Percentiles rank a stretch among this genome's conserved stretches.
These are phyloP conservation scores for Abrus precatorius DNA, from an alignment of 306 rosid genomes.

Conservation along the genomic window DNA sequence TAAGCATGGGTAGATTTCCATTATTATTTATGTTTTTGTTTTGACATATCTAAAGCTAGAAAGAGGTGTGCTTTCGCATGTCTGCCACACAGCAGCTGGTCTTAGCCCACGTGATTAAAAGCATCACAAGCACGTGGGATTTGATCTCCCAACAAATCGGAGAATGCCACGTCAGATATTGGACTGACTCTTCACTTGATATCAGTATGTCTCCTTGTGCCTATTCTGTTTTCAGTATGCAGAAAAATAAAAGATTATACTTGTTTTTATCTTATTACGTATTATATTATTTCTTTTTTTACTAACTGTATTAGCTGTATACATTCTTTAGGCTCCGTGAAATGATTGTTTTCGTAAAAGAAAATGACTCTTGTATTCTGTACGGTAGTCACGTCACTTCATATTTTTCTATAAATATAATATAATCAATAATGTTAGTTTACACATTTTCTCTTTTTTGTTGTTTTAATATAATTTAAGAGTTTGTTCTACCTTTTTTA, in stretches of 20 bases:
- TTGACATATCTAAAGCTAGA: neutral
- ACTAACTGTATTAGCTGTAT: no score
- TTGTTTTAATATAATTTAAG: no score
- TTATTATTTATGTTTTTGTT: slow-evolving; percentile 38
- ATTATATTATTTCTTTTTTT: no score
- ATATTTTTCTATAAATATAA: no score
- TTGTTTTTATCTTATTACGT: no score
- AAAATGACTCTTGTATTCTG: no score
- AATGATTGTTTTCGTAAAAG: no score
- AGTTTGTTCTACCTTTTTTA: no score
- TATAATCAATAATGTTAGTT: no score
- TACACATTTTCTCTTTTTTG: no score
- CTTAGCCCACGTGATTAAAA: slow-evolving; percentile 62
- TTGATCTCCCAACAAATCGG: slow-evolving; percentile 41
- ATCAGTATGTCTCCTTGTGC: slow-evolving; percentile 22
- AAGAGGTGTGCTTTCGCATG: slow-evolving; percentile 44
- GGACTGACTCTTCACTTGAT: slow-evolving; percentile 45
- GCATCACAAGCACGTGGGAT: slow-evolving; percentile 70
- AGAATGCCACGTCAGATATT: slow-evolving; percentile 27
- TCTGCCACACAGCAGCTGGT: slow-evolving; percentile 61
- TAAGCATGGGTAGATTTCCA: slow-evolving; percentile 49
- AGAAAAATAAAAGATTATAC: neutral
- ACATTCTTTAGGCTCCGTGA: no score
- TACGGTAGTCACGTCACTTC: no score
- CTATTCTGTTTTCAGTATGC: neutral